Percentiles rank a stretch among this genome's conserved stretches.
Evolutionary conservation across 2,329 filamentous ascomycete species (phyloP).

Genomic region (Xylaria sp.): DNA sequence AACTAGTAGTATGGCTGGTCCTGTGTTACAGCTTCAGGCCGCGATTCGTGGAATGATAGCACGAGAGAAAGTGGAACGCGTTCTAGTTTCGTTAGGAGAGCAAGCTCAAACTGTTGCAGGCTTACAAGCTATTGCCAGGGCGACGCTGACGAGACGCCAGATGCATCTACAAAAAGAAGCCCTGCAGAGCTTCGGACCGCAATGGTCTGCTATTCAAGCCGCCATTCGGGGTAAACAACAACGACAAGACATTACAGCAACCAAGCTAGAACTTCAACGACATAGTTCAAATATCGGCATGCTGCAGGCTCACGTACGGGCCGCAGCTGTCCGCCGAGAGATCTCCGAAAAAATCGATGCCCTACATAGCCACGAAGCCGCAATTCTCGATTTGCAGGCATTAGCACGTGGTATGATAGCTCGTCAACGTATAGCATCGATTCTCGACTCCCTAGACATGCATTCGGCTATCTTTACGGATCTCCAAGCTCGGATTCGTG

Average conservation of each 20-base stretch:
- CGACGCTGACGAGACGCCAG: conserved; percentile 67
- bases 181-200: conserved; percentile 60
- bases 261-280: conserved; percentile 60
- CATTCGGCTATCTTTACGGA: conserved; percentile 66
- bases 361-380: conserved; percentile 57
- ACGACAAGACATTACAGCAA: conserved; percentile 56
- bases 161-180: conserved; percentile 61
- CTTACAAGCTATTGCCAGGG: conserved; percentile 75
- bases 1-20: conserved; percentile 61
- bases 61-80: conserved; percentile 62
- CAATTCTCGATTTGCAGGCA: conserved; percentile 65
- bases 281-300: conserved; percentile 55
- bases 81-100: conserved; percentile 42
- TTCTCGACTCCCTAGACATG: conserved; percentile 65
- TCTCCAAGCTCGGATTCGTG: conserved; percentile 75
- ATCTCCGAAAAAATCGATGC: conserved; percentile 61
- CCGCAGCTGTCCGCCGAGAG: conserved; percentile 66
- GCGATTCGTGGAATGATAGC: conserved; percentile 73
- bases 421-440: conserved; percentile 60
- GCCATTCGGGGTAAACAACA: conserved; percentile 59
- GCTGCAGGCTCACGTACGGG: conserved; percentile 60
- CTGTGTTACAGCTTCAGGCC: conserved; percentile 71
- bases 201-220: conserved; percentile 63
- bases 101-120: conserved; percentile 40
- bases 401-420: conserved; percentile 70